phyloP scores from a whole-genome alignment of 225 moss, liverwort and hornwort species.

The Physcomitrellopsis africana region DNA sequence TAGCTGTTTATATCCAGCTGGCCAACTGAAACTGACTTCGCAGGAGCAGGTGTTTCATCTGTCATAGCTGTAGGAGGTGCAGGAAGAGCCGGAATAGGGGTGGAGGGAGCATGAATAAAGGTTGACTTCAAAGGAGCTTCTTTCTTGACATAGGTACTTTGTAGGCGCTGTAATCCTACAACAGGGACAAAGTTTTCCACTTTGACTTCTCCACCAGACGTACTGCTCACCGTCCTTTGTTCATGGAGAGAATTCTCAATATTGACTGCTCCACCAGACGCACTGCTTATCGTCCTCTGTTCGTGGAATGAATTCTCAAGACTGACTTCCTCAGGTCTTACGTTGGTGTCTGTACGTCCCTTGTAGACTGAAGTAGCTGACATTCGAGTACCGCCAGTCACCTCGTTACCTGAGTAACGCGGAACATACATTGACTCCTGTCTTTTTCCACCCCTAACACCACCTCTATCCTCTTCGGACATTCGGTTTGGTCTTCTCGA shows the following conservation, averaged over 20 bases:
- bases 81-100: constrained; percentile 57
- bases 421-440: constrained; percentile 20
- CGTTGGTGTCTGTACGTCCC: neutral
- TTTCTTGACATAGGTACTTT: constrained; percentile 34
- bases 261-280: constrained; percentile 35
- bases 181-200: constrained; percentile 62
- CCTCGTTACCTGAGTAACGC: constrained; percentile 10
- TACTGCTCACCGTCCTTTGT: constrained; percentile 26
- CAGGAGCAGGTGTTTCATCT: constrained; percentile 37
- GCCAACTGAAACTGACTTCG: constrained; percentile 41
- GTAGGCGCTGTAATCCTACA: constrained; percentile 47
- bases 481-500: constrained; percentile 30
- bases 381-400: neutral
- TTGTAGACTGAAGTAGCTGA: neutral
- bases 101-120: constrained; percentile 49
- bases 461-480: constrained; percentile 30
- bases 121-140: constrained; percentile 50
- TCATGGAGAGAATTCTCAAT: constrained; percentile 55
- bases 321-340: neutral
- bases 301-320: constrained; percentile 13
- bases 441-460: constrained; percentile 18
- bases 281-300: constrained; percentile 27
- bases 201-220: constrained; percentile 35
- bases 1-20: constrained; percentile 49
- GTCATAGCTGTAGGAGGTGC: constrained; percentile 42